Evolutionary conservation across 768 basidiomycete species (phyloP).

Genomic region (Guyanaporus albipodus): DNA sequence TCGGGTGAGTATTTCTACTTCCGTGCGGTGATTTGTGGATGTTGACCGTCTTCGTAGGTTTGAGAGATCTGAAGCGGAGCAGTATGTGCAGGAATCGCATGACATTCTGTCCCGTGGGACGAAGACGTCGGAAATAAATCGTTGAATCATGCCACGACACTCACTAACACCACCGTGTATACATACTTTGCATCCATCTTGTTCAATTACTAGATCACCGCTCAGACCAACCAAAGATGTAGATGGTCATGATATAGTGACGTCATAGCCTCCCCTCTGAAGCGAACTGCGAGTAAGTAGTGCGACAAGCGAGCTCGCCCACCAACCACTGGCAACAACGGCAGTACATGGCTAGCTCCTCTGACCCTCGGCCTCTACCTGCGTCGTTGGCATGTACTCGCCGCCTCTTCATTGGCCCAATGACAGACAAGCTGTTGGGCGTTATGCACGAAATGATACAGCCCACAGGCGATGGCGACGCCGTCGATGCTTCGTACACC

Average conservation of each 20-base stretch:
- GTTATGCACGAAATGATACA: conserved; percentile 33
- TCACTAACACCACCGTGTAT: not conserved
- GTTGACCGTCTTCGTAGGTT: conserved; percentile 43
- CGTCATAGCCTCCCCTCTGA: conserved; percentile 16
- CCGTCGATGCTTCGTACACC: conserved; percentile 32
- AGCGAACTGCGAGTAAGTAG: not conserved
- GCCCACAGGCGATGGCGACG: conserved; percentile 25
- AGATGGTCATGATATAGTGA: conserved; percentile 11
- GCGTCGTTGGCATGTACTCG: no score
- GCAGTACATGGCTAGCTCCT: no score
- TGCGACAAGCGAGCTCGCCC: not conserved
- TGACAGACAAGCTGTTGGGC: conserved; percentile 59
- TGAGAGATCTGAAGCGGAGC: conserved; percentile 61
- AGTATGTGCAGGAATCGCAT: conserved; percentile 61
- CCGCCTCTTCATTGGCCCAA: conserved; percentile 67
- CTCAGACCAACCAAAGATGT: no score
- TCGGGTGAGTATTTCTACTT: conserved; percentile 51
- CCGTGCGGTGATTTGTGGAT: conserved; percentile 7
- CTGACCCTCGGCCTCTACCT: not conserved
- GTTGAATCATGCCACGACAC: conserved; percentile 14
- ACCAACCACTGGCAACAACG: no score
- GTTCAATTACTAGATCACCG: conserved; percentile 18
- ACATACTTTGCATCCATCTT: conserved; percentile 1
- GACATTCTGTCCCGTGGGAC: conserved; percentile 40
- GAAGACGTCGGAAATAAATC: conserved; percentile 25